Percentiles rank a stretch among this genome's conserved stretches.
phyloP scores from a whole-genome alignment of 2,329 filamentous ascomycete genomes.

The Epichloe baconii region DNA sequence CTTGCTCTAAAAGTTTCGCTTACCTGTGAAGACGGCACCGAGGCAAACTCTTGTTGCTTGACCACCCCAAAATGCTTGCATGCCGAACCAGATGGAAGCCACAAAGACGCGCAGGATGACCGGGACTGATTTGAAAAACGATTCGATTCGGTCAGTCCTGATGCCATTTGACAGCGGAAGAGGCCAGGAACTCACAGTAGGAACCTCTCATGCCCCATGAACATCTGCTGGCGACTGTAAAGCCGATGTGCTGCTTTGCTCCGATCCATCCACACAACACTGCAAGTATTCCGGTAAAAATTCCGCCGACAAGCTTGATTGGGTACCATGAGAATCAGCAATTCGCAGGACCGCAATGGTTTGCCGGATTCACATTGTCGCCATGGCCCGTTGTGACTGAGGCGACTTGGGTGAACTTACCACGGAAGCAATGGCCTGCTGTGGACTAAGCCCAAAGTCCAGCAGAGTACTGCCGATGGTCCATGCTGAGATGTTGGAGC shows the following conservation, averaged over 20 bases:
- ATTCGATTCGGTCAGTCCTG: not conserved
- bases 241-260: conserved; percentile 14
- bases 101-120: conserved; percentile 16
- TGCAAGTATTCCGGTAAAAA: conserved; percentile 10
- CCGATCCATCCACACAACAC: conserved; percentile 13
- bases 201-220: conserved; percentile 35
- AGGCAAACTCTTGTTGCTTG: conserved; percentile 16
- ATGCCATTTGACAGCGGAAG: too few relatives aligned
- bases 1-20: not conserved
- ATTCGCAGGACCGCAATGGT: not conserved
- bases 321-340: not conserved
- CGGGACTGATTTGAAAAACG: conserved; percentile 7
- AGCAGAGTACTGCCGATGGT: conserved; percentile 13
- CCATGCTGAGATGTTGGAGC: conserved; percentile 14
- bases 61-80: conserved; percentile 18
- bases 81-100: conserved; percentile 16
- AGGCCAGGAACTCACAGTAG: conserved; percentile 17
- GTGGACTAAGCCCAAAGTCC: conserved; percentile 14
- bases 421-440: conserved; percentile 14
- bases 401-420: conserved; percentile 3
- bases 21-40: conserved; percentile 16
- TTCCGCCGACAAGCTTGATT: conserved; percentile 9
- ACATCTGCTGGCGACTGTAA: conserved; percentile 21
- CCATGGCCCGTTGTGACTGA: too few relatives aligned
- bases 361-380: not conserved